A percentile compares a stretch with the other conserved stretches of the same genome.
Conservation (phyloP, 148 eudicot genomes). For the Chenopodium suecicum region DNA sequence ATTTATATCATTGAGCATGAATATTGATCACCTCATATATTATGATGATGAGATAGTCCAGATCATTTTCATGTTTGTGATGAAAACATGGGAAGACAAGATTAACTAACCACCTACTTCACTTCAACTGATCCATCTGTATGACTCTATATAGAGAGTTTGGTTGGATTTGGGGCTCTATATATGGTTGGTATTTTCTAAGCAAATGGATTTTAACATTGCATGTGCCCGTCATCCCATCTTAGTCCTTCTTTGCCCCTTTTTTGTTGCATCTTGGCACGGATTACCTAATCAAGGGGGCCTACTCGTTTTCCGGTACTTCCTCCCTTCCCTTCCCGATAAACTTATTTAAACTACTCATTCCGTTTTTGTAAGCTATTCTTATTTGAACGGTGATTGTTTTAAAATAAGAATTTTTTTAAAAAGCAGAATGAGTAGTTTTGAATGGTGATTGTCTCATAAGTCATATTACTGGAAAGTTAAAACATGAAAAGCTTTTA, state of each 20-base stretch:
- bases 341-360: no score
- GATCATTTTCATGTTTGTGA: not conserved
- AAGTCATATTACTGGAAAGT: no score
- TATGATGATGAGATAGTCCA: not conserved
- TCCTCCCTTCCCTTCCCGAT: no score
- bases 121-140: not conserved
- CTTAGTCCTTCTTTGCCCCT: not conserved
- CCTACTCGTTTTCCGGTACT: no score
- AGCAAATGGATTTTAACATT: not conserved
- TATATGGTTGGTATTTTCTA: not conserved
- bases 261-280: not conserved
- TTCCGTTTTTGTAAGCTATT: no score
- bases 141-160: not conserved
- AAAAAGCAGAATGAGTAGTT: no score
- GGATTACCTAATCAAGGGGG: no score
- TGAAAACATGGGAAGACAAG: conserved; percentile 1
- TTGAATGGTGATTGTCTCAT: no score
- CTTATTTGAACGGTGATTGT: no score
- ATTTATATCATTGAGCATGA: not conserved
- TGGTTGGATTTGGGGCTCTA: conserved; percentile 2
- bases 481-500: no score
- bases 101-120: not conserved
- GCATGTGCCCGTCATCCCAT: conserved; percentile 4
- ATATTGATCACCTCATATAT: not conserved
- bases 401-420: no score